Percentiles rank a stretch among this genome's conserved stretches.
Evolutionary conservation across 2,329 filamentous ascomycete genomes (phyloP).

Genomic region (Dactylellina haptotyla): DNA sequence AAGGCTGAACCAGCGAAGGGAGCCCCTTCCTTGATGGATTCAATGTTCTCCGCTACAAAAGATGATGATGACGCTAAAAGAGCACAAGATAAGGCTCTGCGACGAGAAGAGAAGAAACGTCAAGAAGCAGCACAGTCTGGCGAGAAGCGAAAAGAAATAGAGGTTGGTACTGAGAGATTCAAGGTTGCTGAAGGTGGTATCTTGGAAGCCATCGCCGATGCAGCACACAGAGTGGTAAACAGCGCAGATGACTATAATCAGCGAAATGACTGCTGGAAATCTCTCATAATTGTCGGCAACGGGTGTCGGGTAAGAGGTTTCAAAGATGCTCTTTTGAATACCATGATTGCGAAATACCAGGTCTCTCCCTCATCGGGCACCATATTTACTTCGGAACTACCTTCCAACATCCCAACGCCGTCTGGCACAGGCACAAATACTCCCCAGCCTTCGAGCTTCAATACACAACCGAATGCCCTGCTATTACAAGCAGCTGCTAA

Average conservation of each 20-base stretch:
- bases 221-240: conserved; percentile 84
- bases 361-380: conserved; percentile 92
- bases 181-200: conserved; percentile 74
- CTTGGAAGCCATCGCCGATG: conserved; percentile 82
- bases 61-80: conserved; percentile 49
- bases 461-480: conserved; percentile 82
- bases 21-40: conserved; percentile 35
- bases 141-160: conserved; percentile 72
- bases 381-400: conserved; percentile 96
- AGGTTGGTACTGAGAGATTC: conserved; percentile 81
- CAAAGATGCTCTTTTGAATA: conserved; percentile 85
- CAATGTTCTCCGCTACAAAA: conserved; percentile 49
- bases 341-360: conserved; percentile 81
- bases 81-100: conserved; percentile 57
- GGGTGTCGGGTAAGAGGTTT: conserved; percentile 80
- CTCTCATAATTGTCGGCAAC: conserved; percentile 89
- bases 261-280: conserved; percentile 89
- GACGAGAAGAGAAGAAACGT: conserved; percentile 65
- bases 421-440: conserved; percentile 91
- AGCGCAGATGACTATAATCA: conserved; percentile 85
- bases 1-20: conserved; percentile 45
- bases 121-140: conserved; percentile 60
- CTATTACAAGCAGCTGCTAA: conserved; percentile 89
- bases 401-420: conserved; percentile 91
- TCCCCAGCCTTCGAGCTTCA: conserved; percentile 71